A percentile compares a stretch with the other conserved stretches of the same genome.
These are phyloP conservation scores for Diaporthe ampelina DNA, from an alignment of 2,329 filamentous ascomycete genomes.

Conservation along the genomic window DNA sequence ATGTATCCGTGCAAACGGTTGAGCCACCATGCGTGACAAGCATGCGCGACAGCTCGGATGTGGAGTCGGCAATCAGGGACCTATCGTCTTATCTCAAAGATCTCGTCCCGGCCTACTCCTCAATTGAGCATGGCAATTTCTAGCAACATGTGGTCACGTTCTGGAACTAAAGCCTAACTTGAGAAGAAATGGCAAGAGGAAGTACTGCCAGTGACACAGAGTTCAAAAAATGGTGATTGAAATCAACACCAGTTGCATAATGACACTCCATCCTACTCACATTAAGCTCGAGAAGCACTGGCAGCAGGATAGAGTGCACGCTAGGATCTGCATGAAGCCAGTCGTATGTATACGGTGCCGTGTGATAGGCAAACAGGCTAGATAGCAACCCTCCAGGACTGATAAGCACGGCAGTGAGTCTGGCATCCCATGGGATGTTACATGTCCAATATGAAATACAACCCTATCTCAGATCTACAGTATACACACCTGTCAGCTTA, in stretches of 20 bases:
- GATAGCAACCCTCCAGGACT: conserved; percentile 1
- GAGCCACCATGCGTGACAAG: too few species aligned
- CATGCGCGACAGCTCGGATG: too few species aligned
- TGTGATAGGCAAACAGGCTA: conserved; percentile 26
- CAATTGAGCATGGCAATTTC: background rate
- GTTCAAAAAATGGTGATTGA: background rate
- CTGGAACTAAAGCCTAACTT: background rate
- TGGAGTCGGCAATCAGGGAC: background rate
- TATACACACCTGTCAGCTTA: background rate
- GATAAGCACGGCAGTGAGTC: conserved; percentile 16
- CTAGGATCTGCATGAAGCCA: background rate
- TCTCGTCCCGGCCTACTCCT: background rate
- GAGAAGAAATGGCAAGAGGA: background rate
- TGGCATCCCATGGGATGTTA: background rate
- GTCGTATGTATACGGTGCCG: background rate
- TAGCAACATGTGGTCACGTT: too few species aligned
- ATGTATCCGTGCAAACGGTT: too few species aligned
- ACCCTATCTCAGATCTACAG: background rate
- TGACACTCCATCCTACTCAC: background rate
- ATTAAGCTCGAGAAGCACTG: background rate
- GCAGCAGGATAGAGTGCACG: background rate
- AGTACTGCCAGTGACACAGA: background rate
- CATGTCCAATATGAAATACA: background rate
- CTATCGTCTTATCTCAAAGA: background rate
- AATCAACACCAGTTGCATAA: too few species aligned